Evolutionary conservation across 2,329 filamentous ascomycete genomes (phyloP), one percentile per base, ranked within the genome.

Genomic region (Eutypella sp.): DNA sequence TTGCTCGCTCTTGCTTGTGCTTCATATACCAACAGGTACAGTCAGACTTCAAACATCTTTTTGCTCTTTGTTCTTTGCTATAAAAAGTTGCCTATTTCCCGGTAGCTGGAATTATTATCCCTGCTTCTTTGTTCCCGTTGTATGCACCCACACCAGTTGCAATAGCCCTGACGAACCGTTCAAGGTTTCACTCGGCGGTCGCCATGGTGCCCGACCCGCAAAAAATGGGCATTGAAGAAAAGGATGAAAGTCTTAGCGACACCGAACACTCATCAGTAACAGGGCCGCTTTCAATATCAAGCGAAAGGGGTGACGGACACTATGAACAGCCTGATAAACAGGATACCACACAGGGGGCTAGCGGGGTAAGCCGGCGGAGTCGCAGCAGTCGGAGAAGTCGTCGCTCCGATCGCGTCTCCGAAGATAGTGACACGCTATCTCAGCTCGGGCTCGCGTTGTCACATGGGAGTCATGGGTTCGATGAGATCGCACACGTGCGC

Each of bases 401-500:
- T 4, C 45, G 41, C n/a, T n/a, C n/a, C 11, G 52, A 51, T 2
- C 67, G 52, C 19, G 52, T 46, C 33, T 61, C 61, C 8, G 54
- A 63, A 38, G 53, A 60, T 33, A 56, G 45, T 7, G 52, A 60
- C 27, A 54, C 48, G 5, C 29, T 61, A 8, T 52, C 53, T 13
- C 57, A 59, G 18, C 44, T 63, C 22, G 60, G 61, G 20, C 42
- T 58, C 13, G 53, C 53, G 8, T 47, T 57, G 40, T 59, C 60
- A 3, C 52, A 48, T 23, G 48, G 44, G 15, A 46, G 44, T 16
- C 48, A 50, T 20, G 51, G 48, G 15, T 56, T 58, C 33, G 52
- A 60, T 27, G 84, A 61, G 79, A 0, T 74, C n/a, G 59, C 67
- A 25, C 67, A 67, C 49, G 66, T 68, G 5, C 62, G 64, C 27